Evolutionary conservation across 768 basidiomycete species (phyloP).

Genomic region (Russula sp.): DNA sequence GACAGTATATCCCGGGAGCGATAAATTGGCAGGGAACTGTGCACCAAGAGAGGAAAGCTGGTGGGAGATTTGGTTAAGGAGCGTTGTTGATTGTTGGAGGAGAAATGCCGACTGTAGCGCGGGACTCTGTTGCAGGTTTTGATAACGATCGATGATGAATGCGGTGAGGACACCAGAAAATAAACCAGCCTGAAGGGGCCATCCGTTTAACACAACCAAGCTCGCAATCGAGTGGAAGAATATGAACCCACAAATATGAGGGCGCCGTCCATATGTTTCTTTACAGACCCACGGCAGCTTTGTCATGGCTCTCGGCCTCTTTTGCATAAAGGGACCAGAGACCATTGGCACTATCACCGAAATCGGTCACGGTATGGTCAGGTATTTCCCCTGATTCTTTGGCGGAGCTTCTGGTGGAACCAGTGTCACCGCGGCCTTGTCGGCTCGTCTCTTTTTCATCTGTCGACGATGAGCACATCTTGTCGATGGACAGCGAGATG

Average conservation of each 20-base stretch:
- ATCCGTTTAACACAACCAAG: not conserved
- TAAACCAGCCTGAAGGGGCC: slow-evolving; percentile 18
- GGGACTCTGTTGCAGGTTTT: slow-evolving; percentile 17
- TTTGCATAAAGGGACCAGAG: slow-evolving; percentile 7
- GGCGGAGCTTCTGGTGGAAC: not conserved
- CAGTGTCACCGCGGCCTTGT: too few species aligned
- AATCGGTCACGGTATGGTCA: not conserved
- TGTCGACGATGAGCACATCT: slow-evolving; percentile 2
- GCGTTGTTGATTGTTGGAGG: slow-evolving; percentile 11
- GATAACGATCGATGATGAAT: slow-evolving; percentile 18
- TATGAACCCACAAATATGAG: slow-evolving; percentile 6
- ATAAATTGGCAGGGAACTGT: not conserved
- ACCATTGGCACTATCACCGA: slow-evolving; percentile 7
- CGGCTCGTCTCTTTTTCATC: not conserved
- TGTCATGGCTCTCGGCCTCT: not conserved
- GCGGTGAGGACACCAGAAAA: slow-evolving; percentile 22
- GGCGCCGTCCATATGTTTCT: not conserved
- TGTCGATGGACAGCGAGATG: not conserved
- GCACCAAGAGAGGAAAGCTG: slow-evolving; percentile 17
- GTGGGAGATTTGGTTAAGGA: slow-evolving; percentile 20
- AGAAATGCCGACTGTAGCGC: slow-evolving; percentile 1
- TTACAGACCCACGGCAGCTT: not conserved
- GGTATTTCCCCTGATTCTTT: not conserved
- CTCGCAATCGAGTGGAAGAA: not conserved
- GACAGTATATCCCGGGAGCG: slow-evolving; percentile 8